Base-by-base conservation (phyloP, 345 rosid species). In the Arabis alpina region DNA sequence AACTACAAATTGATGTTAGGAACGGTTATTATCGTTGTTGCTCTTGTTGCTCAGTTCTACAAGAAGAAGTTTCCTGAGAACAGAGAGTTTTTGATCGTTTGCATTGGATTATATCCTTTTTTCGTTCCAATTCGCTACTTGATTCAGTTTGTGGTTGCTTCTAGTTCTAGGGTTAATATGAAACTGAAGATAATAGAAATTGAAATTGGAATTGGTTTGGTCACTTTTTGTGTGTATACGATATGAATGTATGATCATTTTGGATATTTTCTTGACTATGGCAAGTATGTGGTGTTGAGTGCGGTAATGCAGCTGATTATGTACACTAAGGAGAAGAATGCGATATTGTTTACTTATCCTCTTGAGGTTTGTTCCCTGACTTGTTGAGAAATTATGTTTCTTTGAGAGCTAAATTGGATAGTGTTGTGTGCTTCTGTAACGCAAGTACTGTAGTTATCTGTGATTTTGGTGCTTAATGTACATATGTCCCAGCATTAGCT, bases 31-130 rank as follows among this genome's bases (percentile, higher is more conserved):
- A 87, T 93, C 25, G 72, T 62, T 8, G 83, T 90, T 48, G 98
- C 98, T 49, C 85, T 93, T 51, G 64, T 88, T 71, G 98, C 97
- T 73, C 98, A 93, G 78, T 93, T 93, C 66, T 93, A 93, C 93
- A 93, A 90, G 15, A 90, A 90, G 85, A 93, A 93, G 78, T 90
- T 88, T 77, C 92, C 93, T 1, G 89, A 93, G 81, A 90, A 87
- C 56, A 71, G 86, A 7, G 85, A 93, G 36, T 87, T 88, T 66
- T 79, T 90, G 83, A 84, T 90, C 52, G 82, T 60, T 12, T 93
- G 96, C 85, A 87, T 93, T 59, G 84, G 48, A 48, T 93, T 84
- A 93, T 93, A 93, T 93, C 95, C 98, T 48, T 47, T 85, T 84
- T 2, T 8, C 3, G 40, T 36, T 36, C 10, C 3, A 36, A 36